A percentile compares a stretch with the other conserved stretches of the same genome.
Conservation (phyloP, 306 rosid genomes). For the Psophocarpus tetragonolobus region DNA sequence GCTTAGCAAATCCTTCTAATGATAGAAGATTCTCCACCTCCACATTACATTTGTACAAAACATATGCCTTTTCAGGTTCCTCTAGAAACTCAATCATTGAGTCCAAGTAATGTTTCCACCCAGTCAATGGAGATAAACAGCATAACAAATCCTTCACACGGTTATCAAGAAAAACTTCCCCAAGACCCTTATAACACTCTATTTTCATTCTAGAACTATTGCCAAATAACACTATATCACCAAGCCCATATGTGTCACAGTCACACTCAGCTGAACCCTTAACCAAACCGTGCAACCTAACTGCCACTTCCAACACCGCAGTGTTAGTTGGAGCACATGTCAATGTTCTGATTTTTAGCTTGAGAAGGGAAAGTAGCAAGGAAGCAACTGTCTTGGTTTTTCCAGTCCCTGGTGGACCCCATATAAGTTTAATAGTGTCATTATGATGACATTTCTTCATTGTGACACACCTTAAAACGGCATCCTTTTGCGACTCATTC, state of each 20-base stretch:
- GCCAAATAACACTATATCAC: conserved; percentile 41
- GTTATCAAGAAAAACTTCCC: conserved; percentile 37
- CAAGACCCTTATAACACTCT: conserved; percentile 21
- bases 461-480: conserved; percentile 44
- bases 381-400: conserved; percentile 64
- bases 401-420: conserved; percentile 78
- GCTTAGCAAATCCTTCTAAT: conserved; percentile 36
- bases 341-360: conserved; percentile 45
- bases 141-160: neutral
- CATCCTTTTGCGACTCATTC: conserved; percentile 50
- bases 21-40: conserved; percentile 21
- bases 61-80: conserved; percentile 27
- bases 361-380: conserved; percentile 38
- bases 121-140: conserved; percentile 24
- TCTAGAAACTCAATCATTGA: conserved; percentile 28
- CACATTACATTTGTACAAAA: neutral
- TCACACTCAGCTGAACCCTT: neutral
- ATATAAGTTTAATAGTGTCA: conserved; percentile 49
- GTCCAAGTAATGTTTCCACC: conserved; percentile 33
- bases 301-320: conserved; percentile 50
- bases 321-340: conserved; percentile 70
- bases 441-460: conserved; percentile 34
- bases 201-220: conserved; percentile 41
- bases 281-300: conserved; percentile 22
- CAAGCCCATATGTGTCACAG: conserved; percentile 18